These are phyloP conservation scores for Magnaporthiopsis incrustans DNA, from an alignment of 2,329 filamentous ascomycete species.

Conservation along the genomic window DNA sequence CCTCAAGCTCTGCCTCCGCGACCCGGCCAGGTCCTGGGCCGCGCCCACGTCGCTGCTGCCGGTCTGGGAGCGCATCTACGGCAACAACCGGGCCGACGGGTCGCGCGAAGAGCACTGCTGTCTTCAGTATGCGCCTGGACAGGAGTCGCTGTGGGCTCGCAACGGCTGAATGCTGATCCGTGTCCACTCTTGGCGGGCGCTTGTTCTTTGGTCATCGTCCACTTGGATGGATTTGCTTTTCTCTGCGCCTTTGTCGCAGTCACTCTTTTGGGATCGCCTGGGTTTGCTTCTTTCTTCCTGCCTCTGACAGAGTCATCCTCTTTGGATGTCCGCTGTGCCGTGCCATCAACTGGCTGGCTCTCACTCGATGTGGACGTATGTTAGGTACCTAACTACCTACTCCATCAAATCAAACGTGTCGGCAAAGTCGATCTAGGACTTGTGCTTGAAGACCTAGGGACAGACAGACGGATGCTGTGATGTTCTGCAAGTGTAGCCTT, in stretches of 20 bases:
- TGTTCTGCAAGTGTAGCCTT: not conserved
- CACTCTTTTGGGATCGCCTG: too few relatives aligned
- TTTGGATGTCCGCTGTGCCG: not conserved
- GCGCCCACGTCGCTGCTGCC: not conserved
- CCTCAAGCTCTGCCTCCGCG: constrained; percentile 1
- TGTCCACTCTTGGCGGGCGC: too few relatives aligned
- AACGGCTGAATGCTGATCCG: not conserved
- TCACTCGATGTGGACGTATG: not conserved
- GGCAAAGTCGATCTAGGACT: not conserved
- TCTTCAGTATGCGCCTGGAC: not conserved
- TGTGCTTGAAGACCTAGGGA: not conserved
- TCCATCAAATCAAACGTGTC: not conserved
- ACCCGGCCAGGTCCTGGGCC: not conserved
- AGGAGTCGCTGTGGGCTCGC: not conserved
- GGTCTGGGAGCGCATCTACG: not conserved
- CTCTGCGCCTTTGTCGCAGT: too few relatives aligned
- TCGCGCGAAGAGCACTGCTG: not conserved
- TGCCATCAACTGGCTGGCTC: too few relatives aligned
- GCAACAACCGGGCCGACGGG: not conserved
- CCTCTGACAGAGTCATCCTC: too few relatives aligned
- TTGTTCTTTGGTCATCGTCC: too few relatives aligned
- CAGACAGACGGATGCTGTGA: not conserved
- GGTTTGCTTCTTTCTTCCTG: too few relatives aligned
- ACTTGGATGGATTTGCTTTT: too few relatives aligned
- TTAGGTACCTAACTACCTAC: not conserved